Evolutionary conservation across 2,329 filamentous ascomycete species (phyloP), one percentile per base, ranked within the genome.

Genomic region (Myriosclerotinia curreyana): DNA sequence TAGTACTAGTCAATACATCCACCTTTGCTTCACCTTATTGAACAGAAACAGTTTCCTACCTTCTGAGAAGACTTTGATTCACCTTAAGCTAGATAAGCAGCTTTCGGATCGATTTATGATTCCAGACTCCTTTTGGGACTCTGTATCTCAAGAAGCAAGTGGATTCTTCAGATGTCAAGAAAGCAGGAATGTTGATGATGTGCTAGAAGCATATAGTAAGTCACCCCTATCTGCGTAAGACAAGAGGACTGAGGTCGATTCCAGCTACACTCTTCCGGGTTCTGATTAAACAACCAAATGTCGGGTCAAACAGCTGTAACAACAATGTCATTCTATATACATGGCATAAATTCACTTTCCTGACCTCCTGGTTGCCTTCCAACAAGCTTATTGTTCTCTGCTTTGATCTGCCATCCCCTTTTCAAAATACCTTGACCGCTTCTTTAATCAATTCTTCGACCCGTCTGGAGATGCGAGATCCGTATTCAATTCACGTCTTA

Each of bases 321-420:
- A 59, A 15, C 42, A 25, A 36, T 36, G 44, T 25, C 20, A 49
- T 49, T 28, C 9, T 25, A 25, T 59, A 59, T 34, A 59, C 44
- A 49, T 59, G 55, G 55, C 44, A 59, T 11, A 59, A 9, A 25
- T 59, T 59, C n/a, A 59, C 42, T 17, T 59, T 59, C 55, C 7
- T 59, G 20, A 59, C 55, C 28, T 59, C 42, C 55, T 59, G 55
- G 55, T n/a, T 36, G 22, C 44, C 55, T 28, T 31, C 20, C 8
- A 59, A 59, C 20, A 59, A 49, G 38, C 28, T 59, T 31, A 9
- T 59, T 36, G 31, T 59, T 4, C 44, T 59, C 20, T 59, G 55
- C 31, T 50, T 59, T 36, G 44, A 59, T 40, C 20, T 38, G 9
- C 31, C 55, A 38, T 11, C 25, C n/a, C 34, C 20, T 7, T 59